Evolutionary conservation across 2,329 filamentous ascomycete species (phyloP), one percentile per base, ranked within the genome.

Genomic region (Fusarium albidum): DNA sequence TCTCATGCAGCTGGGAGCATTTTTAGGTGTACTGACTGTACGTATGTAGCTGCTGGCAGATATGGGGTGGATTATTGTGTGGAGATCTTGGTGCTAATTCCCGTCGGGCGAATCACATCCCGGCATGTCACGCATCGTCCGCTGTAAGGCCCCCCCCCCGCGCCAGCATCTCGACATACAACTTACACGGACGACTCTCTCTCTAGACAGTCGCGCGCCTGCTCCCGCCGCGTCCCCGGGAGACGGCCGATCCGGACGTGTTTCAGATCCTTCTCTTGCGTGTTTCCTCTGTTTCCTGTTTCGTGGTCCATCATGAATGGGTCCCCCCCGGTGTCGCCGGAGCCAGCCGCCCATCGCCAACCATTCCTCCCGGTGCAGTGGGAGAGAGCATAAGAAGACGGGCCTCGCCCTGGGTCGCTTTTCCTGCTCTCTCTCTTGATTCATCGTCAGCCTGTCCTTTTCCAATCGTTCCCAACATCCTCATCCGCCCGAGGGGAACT

Each of bases 381-480:
- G 21, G 50, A 31, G 13, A 14, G 49, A 64, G 51, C 61, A 66
- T 66, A 66, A 66, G 64, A 66, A 66, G 64, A 64, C 55, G 64
- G 64, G n/a, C 64, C 64, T 67, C 64, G 38, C 59, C 64, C 64
- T 66, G 59, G 64, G 63, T 64, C 64, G 55, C 50, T 61, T 49
- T 35, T 28, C 41, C 44, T 56, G 33, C 34, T 50, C 26, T 37
- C 32, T 18, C 27, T 32, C 45, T 39, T 34, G 37, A 21, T 52
- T 59, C 60, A 58, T 65, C 57, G 37, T 57, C 60, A 61, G 58
- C 52, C 65, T 66, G 62, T 64, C 57, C 61, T 55, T 67, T 57
- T 50, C 55, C 61, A 66, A 63, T 65, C 59, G 56, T 67, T n/a
- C 57, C 46, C 42, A 31, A 46, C 14, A 21, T 45, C 35, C 52